Evolutionary conservation across 2,329 filamentous ascomycete species (phyloP), one percentile per base, ranked within the genome.

Genomic region (Penicillium sp.): DNA sequence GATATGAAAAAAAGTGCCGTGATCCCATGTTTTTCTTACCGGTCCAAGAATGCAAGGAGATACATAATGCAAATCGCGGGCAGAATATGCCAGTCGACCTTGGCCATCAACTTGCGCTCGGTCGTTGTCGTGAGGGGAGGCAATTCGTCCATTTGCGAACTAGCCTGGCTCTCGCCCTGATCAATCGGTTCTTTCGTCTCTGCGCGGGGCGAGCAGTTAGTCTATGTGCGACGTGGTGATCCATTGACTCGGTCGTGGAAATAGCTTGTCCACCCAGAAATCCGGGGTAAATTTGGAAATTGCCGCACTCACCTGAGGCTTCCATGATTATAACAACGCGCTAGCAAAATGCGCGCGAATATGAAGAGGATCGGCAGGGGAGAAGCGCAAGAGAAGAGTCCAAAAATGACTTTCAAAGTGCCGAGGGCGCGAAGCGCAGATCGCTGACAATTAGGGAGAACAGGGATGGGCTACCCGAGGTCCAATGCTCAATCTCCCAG

Each of bases 41-140:
- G 73, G 56, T 79, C 85, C 46, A 90, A 74, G 65, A 90, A 89
- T 36, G 87, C 86, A 45, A 89, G 76, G 39, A 89, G 74, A 68
- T 90, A 91, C 70, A 92, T 78, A 56, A 92, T 77, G 67, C 84
- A 88, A 50, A 93, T 77, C 60, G 88, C 88, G 0, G 89, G 89
- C 48, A 93, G 77, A 48, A 93, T 80, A 61, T 83, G 84, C 59
- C 85, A 69, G 70, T 92, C 89, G 66, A 92, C 86, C 72, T 86
- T 88, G 57, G 80, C 73, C 75, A 90, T 81, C 55, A 93, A 78
- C 64, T 78, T 82, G 59, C 79, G 77, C 75, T 91, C 87, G 1
- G 72, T 76, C 7, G 73, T 77, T 13, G 55, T 61, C 8, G 63
- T 69, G 45, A 75, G 69, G 24, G 55, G 57, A 34, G 68, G 68